phyloP scores from a whole-genome alignment of 2,329 filamentous ascomycete genomes.

The Fusarium falciforme region DNA sequence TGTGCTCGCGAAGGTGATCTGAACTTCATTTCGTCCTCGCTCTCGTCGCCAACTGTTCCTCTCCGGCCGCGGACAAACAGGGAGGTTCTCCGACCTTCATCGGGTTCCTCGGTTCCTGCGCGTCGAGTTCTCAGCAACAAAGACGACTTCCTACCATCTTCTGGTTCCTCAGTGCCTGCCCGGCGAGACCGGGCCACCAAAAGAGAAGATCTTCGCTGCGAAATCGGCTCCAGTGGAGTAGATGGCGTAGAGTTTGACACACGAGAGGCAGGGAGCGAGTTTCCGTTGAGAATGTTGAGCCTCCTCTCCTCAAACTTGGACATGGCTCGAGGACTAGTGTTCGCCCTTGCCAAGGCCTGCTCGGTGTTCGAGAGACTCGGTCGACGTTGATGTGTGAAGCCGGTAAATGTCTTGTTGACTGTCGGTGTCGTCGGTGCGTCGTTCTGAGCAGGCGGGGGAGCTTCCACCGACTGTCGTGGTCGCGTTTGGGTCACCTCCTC shows the following conservation, averaged over 20 bases:
- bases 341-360: conserved; percentile 50
- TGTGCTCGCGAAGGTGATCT: conserved; percentile 69
- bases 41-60: conserved; percentile 59
- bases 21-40: conserved; percentile 60
- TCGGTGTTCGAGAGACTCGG: conserved; percentile 55
- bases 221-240: conserved; percentile 52
- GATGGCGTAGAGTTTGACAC: conserved; percentile 52
- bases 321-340: conserved; percentile 59
- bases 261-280: conserved; percentile 60
- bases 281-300: conserved; percentile 58
- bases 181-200: conserved; percentile 57
- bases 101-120: conserved; percentile 60
- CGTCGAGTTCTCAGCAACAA: conserved; percentile 59
- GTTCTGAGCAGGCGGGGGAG: conserved; percentile 25
- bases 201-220: conserved; percentile 63
- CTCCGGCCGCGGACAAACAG: conserved; percentile 59
- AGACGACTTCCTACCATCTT: conserved; percentile 58
- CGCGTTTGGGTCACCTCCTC: conserved; percentile 63
- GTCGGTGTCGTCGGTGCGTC: conserved; percentile 57
- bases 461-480: conserved; percentile 36
- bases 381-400: conserved; percentile 53
- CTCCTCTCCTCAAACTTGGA: conserved; percentile 67
- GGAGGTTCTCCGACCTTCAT: conserved; percentile 58
- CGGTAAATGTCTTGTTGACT: conserved; percentile 54
- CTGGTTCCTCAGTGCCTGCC: conserved; percentile 60